These are phyloP conservation scores for Parmelia sp. DNA, from an alignment of 495 filamentous ascomycete genomes.

Conservation along the genomic window DNA sequence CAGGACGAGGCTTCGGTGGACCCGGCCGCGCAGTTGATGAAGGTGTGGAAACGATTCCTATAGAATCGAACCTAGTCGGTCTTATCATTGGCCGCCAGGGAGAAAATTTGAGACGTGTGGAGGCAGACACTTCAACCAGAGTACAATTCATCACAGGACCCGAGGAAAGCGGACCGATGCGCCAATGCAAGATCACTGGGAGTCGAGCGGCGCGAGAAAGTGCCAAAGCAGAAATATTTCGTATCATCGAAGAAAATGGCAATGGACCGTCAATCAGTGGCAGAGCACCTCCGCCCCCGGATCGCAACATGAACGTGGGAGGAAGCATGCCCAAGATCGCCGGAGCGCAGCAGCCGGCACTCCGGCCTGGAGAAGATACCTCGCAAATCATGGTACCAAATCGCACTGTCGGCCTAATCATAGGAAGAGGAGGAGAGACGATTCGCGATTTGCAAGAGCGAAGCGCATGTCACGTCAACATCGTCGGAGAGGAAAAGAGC, in stretches of 20 bases:
- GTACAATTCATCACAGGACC: constrained; percentile 77
- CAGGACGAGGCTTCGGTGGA: constrained; percentile 31
- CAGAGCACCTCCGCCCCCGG: constrained; percentile 24
- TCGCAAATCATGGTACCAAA: constrained; percentile 87
- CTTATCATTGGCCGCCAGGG: constrained; percentile 79
- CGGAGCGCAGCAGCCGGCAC: constrained; percentile 39
- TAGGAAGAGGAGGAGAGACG: constrained; percentile 77
- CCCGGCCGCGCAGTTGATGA: constrained; percentile 48
- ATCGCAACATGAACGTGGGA: constrained; percentile 17
- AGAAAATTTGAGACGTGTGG: constrained; percentile 73
- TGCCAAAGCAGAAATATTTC: constrained; percentile 67
- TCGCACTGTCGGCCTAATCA: constrained; percentile 77
- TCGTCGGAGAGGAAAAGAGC: constrained; percentile 78
- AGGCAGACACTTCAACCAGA: constrained; percentile 63
- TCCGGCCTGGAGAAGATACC: constrained; percentile 65
- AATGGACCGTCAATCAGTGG: constrained; percentile 33
- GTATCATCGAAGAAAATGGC: constrained; percentile 76
- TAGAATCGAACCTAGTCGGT: constrained; percentile 72
- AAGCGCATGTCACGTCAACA: constrained; percentile 81
- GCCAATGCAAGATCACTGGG: constrained; percentile 73
- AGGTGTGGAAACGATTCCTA: constrained; percentile 63
- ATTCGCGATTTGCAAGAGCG: constrained; percentile 85
- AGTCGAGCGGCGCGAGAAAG: constrained; percentile 56
- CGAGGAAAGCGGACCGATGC: constrained; percentile 55
- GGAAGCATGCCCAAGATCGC: constrained; percentile 23